These are phyloP conservation scores for Rhizopogon sp. DNA, from an alignment of 768 basidiomycete genomes.

Conservation along the genomic window DNA sequence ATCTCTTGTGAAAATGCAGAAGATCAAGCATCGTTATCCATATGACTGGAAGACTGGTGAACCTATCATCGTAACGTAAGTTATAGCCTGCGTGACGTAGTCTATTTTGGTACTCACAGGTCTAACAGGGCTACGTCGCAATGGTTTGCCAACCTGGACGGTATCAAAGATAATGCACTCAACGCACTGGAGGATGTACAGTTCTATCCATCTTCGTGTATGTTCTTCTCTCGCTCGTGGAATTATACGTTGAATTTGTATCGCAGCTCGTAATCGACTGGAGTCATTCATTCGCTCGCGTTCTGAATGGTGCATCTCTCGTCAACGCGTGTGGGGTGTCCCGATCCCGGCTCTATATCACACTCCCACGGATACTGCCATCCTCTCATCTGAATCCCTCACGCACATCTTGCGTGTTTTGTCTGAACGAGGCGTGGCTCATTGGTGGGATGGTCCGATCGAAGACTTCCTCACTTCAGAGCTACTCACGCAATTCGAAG, in stretches of 20 bases:
- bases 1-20: slow-evolving; percentile 57
- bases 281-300: slow-evolving; percentile 82
- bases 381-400: slow-evolving; percentile 62
- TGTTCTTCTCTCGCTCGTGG: slow-evolving; percentile 13
- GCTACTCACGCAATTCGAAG: slow-evolving; percentile 42
- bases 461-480: slow-evolving; percentile 74
- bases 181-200: slow-evolving; percentile 60
- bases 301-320: slow-evolving; percentile 98
- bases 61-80: slow-evolving; percentile 87
- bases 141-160: slow-evolving; percentile 93
- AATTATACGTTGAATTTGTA: neutral
- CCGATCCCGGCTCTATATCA: slow-evolving; percentile 89
- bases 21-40: slow-evolving; percentile 84
- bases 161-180: slow-evolving; percentile 75
- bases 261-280: slow-evolving; percentile 78
- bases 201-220: slow-evolving; percentile 78
- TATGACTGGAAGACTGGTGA: slow-evolving; percentile 96
- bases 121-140: slow-evolving; percentile 78
- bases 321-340: slow-evolving; percentile 99
- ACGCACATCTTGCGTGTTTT: slow-evolving; percentile 78
- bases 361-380: slow-evolving; percentile 50
- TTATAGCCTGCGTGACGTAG: slow-evolving; percentile 5
- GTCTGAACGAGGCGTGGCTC: slow-evolving; percentile 61
- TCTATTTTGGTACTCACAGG: neutral
- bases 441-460: slow-evolving; percentile 91